Percentiles rank a stretch among this genome's conserved stretches.
Conservation (phyloP, 2,329 filamentous ascomycete genomes). For the Alternaria triticimaculans region DNA sequence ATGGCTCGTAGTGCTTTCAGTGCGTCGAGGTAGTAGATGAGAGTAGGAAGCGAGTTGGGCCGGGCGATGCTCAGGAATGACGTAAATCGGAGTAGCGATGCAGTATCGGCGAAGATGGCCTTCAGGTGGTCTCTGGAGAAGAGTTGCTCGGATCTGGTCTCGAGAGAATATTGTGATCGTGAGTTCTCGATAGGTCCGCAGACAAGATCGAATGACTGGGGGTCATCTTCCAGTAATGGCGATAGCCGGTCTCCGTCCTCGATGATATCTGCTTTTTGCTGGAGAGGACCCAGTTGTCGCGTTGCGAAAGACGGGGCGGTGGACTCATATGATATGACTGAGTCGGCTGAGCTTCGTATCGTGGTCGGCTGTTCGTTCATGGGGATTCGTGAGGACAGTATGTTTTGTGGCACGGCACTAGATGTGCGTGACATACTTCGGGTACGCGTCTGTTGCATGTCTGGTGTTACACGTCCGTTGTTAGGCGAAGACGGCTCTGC, state of each 20-base stretch:
- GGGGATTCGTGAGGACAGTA: constrained; percentile 12
- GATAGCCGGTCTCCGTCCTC: constrained; percentile 55
- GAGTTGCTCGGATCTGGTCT: constrained; percentile 68
- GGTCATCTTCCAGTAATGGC: constrained; percentile 60
- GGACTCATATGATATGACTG: constrained; percentile 45
- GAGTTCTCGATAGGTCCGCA: constrained; percentile 46
- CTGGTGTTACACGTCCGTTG: constrained; percentile 23
- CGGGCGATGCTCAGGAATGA: constrained; percentile 68
- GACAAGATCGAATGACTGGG: constrained; percentile 62
- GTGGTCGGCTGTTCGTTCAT: constrained; percentile 28
- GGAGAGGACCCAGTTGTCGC: constrained; percentile 51
- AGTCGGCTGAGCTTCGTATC: constrained; percentile 46
- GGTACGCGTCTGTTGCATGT: constrained; percentile 18
- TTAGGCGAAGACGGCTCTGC: constrained; percentile 19
- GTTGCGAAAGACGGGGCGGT: constrained; percentile 40
- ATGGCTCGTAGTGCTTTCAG: constrained; percentile 75
- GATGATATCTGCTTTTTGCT: constrained; percentile 47
- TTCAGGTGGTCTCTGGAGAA: constrained; percentile 71
- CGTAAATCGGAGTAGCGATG: constrained; percentile 69
- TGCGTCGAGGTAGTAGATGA: constrained; percentile 75
- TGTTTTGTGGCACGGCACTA: constrained; percentile 11
- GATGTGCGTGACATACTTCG: constrained; percentile 23
- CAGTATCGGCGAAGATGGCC: constrained; percentile 69
- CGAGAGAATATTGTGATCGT: constrained; percentile 60
- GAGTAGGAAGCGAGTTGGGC: constrained; percentile 67